Conservation (phyloP, 2,329 filamentous ascomycete genomes). For the Fusarium sp. region DNA sequence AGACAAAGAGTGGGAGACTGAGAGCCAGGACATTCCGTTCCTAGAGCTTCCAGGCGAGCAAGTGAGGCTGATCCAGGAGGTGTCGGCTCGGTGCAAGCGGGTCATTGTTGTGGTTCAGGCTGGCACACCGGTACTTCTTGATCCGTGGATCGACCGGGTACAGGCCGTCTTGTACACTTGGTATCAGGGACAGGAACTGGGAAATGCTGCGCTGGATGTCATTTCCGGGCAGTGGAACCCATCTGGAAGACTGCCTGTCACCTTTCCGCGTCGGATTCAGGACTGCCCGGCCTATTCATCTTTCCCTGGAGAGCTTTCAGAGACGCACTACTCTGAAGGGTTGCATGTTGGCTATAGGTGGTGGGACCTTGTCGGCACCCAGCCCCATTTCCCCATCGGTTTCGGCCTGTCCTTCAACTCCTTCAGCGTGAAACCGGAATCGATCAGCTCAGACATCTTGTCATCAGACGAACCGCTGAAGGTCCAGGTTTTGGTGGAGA, state of each 20-base stretch:
- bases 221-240: not conserved
- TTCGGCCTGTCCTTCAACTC: not conserved
- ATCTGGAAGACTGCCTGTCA: not conserved
- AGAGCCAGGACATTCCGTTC: conserved; percentile 5
- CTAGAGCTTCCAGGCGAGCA: conserved; percentile 5
- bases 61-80: not conserved
- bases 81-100: not conserved
- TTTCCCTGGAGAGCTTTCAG: not conserved
- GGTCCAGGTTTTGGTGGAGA: not conserved
- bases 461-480: not conserved
- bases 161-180: not conserved
- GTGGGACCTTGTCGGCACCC: not conserved
- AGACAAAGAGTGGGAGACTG: conserved; percentile 11
- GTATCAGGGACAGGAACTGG: not conserved
- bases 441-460: not conserved
- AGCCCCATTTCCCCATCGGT: not conserved
- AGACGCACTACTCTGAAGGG: not conserved
- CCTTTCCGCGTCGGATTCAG: not conserved
- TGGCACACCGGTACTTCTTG: not conserved
- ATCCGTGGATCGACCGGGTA: not conserved
- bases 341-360: not conserved
- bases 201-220: not conserved
- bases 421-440: not conserved
- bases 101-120: not conserved
- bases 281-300: not conserved